phyloP scores from a whole-genome alignment of 257 asterid species.

The Capsicum chinense region DNA sequence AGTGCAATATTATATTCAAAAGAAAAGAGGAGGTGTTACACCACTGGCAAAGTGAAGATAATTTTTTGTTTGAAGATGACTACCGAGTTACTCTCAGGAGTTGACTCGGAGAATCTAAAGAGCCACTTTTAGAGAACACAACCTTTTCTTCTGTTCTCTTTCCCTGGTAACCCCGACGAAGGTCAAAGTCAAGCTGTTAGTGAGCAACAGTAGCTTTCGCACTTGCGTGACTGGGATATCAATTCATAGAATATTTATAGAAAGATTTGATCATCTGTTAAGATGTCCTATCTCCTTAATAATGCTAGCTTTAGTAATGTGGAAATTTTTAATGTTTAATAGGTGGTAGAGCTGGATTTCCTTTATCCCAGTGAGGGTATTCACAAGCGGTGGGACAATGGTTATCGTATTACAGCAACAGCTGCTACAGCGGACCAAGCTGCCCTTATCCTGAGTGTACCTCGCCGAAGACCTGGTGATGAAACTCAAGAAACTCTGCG shows the following conservation, averaged over 20 bases:
- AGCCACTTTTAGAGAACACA: not conserved
- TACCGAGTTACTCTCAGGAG: not conserved
- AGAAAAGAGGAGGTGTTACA: no score
- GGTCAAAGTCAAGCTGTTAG: not conserved
- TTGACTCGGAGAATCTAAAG: constrained; percentile 10
- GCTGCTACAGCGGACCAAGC: constrained; percentile 57
- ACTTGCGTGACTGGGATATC: not conserved
- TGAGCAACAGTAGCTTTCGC: not conserved
- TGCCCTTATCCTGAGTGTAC: constrained; percentile 55
- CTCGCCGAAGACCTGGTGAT: constrained; percentile 45
- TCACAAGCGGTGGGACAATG: constrained; percentile 55
- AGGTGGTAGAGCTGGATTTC: constrained; percentile 61
- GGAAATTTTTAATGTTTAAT: constrained; percentile 22
- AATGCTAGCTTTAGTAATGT: constrained; percentile 9
- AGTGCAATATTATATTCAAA: no score
- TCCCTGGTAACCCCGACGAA: not conserved
- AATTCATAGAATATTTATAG: not conserved
- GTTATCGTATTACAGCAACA: constrained; percentile 51
- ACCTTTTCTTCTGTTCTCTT: not conserved
- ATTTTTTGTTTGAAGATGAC: not conserved
- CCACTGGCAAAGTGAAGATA: no score
- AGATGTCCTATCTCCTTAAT: not conserved
- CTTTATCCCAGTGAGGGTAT: constrained; percentile 58
- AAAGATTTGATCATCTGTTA: constrained; percentile 14
- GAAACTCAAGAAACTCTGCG: constrained; percentile 58